phyloP scores from a whole-genome alignment of 345 rosid genomes.

The Salix brachista region DNA sequence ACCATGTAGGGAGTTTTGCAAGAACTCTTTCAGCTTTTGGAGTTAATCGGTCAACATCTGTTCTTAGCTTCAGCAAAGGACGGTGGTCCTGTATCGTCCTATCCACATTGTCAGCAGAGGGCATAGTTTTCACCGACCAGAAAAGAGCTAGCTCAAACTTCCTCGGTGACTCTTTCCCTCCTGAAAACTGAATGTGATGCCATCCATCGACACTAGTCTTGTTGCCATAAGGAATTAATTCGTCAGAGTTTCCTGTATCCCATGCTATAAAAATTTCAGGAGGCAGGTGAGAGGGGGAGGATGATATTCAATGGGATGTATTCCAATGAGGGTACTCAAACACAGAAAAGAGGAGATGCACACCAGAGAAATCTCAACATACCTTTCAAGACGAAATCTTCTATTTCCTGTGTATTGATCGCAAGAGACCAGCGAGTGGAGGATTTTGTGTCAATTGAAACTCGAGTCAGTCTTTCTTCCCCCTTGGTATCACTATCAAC shows the following conservation, averaged over 20 bases:
- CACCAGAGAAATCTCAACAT: slow-evolving; percentile 1
- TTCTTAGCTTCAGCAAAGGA: slow-evolving; percentile 75
- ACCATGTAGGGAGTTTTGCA: slow-evolving; percentile 66
- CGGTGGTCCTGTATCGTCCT: slow-evolving; percentile 16
- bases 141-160: slow-evolving; percentile 54
- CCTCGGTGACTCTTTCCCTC: slow-evolving; percentile 63
- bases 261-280: background rate
- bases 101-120: slow-evolving; percentile 2
- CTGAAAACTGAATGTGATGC: slow-evolving; percentile 79
- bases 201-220: slow-evolving; percentile 64
- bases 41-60: slow-evolving; percentile 56
- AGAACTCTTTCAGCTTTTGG: slow-evolving; percentile 54
- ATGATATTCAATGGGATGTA: background rate
- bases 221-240: slow-evolving; percentile 47
- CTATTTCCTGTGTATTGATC: slow-evolving; percentile 61
- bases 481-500: slow-evolving; percentile 40
- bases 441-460: slow-evolving; percentile 59
- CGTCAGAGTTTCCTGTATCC: slow-evolving; percentile 44
- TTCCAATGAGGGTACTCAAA: background rate
- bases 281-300: background rate
- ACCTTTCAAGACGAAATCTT: slow-evolving; percentile 71
- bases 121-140: slow-evolving; percentile 33
- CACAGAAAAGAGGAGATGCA: background rate
- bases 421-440: slow-evolving; percentile 87
- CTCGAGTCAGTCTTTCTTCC: slow-evolving; percentile 38